Percentiles rank a stretch among this genome's conserved stretches.
phyloP scores from a whole-genome alignment of 768 basidiomycete genomes.

The Agaricus subrufescens region DNA sequence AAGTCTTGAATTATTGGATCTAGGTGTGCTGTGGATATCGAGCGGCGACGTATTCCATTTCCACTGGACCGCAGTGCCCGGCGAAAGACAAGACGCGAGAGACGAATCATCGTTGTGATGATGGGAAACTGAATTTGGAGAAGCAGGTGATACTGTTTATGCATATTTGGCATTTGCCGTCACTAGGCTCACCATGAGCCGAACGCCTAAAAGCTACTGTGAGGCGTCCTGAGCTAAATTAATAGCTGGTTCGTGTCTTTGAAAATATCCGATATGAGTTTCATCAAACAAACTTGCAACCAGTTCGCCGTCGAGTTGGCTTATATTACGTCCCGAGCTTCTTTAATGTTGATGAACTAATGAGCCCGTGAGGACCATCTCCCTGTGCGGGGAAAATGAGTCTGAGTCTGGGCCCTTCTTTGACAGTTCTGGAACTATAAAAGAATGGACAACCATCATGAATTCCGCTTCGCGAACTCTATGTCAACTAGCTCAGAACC shows the following conservation, averaged over 20 bases:
- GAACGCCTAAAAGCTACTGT: too few species aligned
- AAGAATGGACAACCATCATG: not conserved
- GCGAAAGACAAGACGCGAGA: conserved; percentile 32
- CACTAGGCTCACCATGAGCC: not conserved
- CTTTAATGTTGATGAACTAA: conserved; percentile 2
- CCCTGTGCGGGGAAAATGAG: conserved; percentile 10
- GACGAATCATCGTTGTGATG: conserved; percentile 27
- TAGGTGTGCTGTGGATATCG: conserved; percentile 10
- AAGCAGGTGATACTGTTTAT: conserved; percentile 1
- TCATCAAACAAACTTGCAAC: too few species aligned
- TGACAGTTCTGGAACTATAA: not conserved
- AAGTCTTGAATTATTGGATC: conserved; percentile 27
- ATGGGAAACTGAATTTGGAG: not conserved
- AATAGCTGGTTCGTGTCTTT: too few species aligned
- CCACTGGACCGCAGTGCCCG: conserved; percentile 1
- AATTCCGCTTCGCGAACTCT: not conserved
- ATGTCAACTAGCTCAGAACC: conserved; percentile 1
- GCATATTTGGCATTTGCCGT: conserved; percentile 3
- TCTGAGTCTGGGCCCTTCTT: not conserved
- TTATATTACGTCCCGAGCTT: not conserved
- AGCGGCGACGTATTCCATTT: not conserved
- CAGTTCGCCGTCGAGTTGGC: not conserved
- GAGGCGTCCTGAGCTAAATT: too few species aligned
- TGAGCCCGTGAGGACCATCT: not conserved
- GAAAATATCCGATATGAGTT: too few species aligned